A percentile compares a stretch with the other conserved stretches of the same genome.
phyloP scores from a whole-genome alignment of 257 asterid species.

The Rubia yunnanensis region DNA sequence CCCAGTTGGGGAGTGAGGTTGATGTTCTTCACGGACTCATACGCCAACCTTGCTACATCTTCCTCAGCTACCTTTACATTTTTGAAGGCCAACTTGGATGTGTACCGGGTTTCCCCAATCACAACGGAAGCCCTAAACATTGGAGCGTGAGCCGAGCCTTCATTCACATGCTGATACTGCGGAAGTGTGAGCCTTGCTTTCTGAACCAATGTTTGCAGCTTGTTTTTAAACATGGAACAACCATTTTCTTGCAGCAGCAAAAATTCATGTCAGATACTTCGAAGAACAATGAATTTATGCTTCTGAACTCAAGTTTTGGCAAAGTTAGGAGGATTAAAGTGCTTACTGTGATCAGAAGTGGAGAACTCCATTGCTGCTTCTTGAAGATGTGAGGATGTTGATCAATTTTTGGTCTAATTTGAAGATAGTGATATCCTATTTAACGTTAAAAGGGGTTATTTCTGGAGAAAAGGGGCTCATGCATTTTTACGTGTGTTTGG shows the following conservation, averaged over 20 bases:
- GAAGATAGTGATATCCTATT: background rate
- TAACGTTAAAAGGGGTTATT: background rate
- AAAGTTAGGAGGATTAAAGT: background rate
- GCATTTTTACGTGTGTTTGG: background rate
- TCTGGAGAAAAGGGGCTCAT: background rate
- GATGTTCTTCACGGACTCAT: slow-evolving; percentile 6
- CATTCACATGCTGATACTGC: slow-evolving; percentile 15
- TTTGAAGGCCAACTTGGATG: slow-evolving; percentile 11
- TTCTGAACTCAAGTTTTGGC: background rate
- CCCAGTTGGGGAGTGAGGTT: slow-evolving; percentile 5
- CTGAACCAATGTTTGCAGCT: slow-evolving; percentile 22
- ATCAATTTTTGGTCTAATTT: background rate
- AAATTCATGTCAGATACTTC: background rate
- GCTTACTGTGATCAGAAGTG: slow-evolving; percentile 6
- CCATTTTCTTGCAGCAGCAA: slow-evolving; percentile 11
- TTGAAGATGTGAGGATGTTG: background rate
- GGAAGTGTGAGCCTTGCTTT: slow-evolving; percentile 18
- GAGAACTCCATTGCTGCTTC: background rate
- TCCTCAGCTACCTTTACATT: slow-evolving; percentile 21
- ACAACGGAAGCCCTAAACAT: slow-evolving; percentile 18
- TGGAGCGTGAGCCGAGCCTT: slow-evolving; percentile 23
- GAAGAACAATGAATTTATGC: background rate
- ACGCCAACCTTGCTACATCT: slow-evolving; percentile 24
- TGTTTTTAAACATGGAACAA: slow-evolving; percentile 17
- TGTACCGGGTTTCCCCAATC: slow-evolving; percentile 12